These are phyloP conservation scores for Venturia oleaginea DNA, from an alignment of 2,329 filamentous ascomycete species.

Conservation along the genomic window DNA sequence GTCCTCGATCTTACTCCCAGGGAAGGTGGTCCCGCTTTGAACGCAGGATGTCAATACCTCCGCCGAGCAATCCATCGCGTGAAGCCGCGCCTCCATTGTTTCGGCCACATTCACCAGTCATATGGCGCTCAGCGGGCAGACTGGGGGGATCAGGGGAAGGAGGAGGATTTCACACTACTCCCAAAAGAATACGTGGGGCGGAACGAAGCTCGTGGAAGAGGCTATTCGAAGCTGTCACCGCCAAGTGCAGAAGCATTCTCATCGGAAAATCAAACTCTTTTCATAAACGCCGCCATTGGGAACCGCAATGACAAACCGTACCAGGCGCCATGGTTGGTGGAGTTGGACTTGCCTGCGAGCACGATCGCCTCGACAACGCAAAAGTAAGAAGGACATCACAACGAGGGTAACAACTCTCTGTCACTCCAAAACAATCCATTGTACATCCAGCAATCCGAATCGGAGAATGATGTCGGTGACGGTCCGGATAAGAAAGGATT, in stretches of 20 bases:
- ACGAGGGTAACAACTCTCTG: not conserved
- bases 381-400: not conserved
- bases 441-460: not conserved
- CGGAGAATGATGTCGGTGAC: too few relatives aligned
- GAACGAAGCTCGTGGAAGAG: not conserved
- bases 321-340: not conserved
- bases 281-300: not conserved
- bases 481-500: too few relatives aligned
- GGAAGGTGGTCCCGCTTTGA: slow-evolving; percentile 13
- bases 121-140: slow-evolving; percentile 48
- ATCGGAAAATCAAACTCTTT: not conserved
- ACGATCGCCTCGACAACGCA: not conserved
- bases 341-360: not conserved
- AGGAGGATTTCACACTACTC: not conserved
- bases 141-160: slow-evolving; percentile 22
- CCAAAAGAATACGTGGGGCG: not conserved
- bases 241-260: not conserved
- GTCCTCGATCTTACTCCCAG: slow-evolving; percentile 20
- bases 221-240: not conserved
- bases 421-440: not conserved
- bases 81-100: slow-evolving; percentile 44
- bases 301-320: not conserved
- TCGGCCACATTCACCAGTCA: slow-evolving; percentile 51
- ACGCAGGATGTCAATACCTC: slow-evolving; percentile 36
- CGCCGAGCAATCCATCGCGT: slow-evolving; percentile 37